Base-by-base conservation (phyloP, 176 grass and related monocot species). In the Cenchrus americanus region DNA sequence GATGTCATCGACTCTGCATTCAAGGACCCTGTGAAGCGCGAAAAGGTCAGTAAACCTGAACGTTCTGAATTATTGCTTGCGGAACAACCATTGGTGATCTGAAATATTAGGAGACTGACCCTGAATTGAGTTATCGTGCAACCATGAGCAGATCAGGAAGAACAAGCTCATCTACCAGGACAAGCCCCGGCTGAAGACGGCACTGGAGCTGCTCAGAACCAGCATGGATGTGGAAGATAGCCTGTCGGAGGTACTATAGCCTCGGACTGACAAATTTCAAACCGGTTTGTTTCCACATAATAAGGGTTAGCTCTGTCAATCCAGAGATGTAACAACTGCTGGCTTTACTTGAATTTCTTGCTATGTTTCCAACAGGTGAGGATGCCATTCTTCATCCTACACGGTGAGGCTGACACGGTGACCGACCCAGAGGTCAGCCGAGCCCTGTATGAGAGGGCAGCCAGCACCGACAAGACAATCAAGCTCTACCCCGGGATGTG, bases 131-230 rank as follows among this genome's bases (percentile, higher is more conserved):
- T 41, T 52, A 0, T 52, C 66, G 2, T 84, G 81, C 54, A 69
- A 71, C n/a, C 9, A 8, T 30, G 74, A 82, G 9, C 89, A 98
- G 89, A 93, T 99, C 66, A 91, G 96, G 82, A 93, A 62, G 76
- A 99, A 96, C 74, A 94, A 90, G 82, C 90, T 93, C 66, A 98
- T 98, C 55, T 99, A 99, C 85, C 89, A 96, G 78, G 96, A 92
- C 70, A 99, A 96, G 63, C 96, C 91, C 8, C 87, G 96, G 37
- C 89, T 99, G 6, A 99, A 99, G 78, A 96, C 93, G 0, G 96
- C 91, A 0, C 80, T 99, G 32, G 93, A 99, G 87, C 70, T 96
- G 78, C 91, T 99, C 17, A 70, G 96, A 74, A 92, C 91, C 19
- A 94, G 93, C 87, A 94, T 94, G 87, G 78, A 96, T 22, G 80